A percentile compares a stretch with the other conserved stretches of the same genome.
These are phyloP conservation scores for Botryotinia calthae DNA, from an alignment of 2,329 filamentous ascomycete genomes.

Conservation along the genomic window DNA sequence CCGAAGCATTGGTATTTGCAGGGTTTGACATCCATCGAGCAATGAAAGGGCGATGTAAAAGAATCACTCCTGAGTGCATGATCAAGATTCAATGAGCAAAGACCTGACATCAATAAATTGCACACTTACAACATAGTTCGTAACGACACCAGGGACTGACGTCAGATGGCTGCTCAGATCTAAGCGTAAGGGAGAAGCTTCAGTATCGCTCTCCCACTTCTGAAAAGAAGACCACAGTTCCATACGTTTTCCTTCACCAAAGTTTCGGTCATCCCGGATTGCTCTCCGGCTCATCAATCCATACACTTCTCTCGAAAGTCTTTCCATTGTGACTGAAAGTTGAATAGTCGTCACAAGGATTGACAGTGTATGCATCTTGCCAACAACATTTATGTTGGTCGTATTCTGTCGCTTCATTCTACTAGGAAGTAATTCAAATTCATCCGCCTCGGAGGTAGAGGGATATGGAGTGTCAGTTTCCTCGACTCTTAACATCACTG, in stretches of 20 bases:
- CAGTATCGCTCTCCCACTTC: conserved; percentile 33
- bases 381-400: conserved; percentile 20
- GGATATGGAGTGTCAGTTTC: conserved; percentile 36
- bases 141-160: conserved; percentile 34
- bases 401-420: conserved; percentile 16
- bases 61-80: conserved; percentile 34
- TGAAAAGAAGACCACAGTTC: conserved; percentile 30
- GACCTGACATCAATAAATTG: neutral
- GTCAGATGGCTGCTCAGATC: conserved; percentile 32
- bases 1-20: conserved; percentile 16
- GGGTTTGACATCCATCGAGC: conserved; percentile 29
- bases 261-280: conserved; percentile 32
- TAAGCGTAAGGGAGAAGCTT: conserved; percentile 32
- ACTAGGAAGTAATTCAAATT: conserved; percentile 36
- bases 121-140: conserved; percentile 35
- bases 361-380: conserved; percentile 36
- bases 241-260: conserved; percentile 32
- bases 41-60: conserved; percentile 37
- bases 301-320: conserved; percentile 33
- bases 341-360: conserved; percentile 34
- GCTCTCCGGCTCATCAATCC: conserved; percentile 31
- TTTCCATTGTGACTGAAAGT: conserved; percentile 32
- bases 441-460: conserved; percentile 35
- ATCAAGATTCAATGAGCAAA: conserved; percentile 24
- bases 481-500: conserved; percentile 32